Conservation (phyloP, 2,329 filamentous ascomycete species). For the Furcasterigmium furcatum region DNA sequence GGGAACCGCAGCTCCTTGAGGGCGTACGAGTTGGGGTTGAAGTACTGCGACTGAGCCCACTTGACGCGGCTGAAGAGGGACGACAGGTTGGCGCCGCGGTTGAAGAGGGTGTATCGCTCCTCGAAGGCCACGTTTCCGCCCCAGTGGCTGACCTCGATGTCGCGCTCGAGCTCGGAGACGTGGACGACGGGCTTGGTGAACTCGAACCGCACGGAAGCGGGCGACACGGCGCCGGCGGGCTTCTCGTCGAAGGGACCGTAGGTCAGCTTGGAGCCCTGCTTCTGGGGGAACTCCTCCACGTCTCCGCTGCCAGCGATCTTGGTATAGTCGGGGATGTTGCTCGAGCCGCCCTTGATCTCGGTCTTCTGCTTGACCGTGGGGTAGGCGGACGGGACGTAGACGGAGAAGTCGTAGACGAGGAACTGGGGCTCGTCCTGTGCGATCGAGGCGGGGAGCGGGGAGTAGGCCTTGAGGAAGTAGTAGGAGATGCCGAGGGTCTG, state of each 20-base stretch:
- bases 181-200: conserved; percentile 90
- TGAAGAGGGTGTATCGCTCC: conserved; percentile 85
- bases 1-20: conserved; percentile 81
- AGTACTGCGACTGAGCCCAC: conserved; percentile 71
- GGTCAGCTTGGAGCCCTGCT: conserved; percentile 79
- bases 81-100: conserved; percentile 78
- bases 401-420: conserved; percentile 80
- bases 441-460: conserved; percentile 77
- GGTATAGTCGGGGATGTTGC: conserved; percentile 82
- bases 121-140: conserved; percentile 94
- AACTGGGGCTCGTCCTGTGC: conserved; percentile 85
- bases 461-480: conserved; percentile 74
- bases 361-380: conserved; percentile 91
- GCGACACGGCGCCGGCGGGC: conserved; percentile 70
- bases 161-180: conserved; percentile 75
- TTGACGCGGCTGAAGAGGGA: conserved; percentile 73
- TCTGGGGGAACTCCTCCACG: conserved; percentile 64
- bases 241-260: conserved; percentile 88
- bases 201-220: conserved; percentile 83
- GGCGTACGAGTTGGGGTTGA: conserved; percentile 72
- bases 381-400: conserved; percentile 82
- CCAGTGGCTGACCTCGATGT: conserved; percentile 96
- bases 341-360: conserved; percentile 82
- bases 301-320: conserved; percentile 59
- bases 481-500: conserved; percentile 87